These are phyloP conservation scores for Fusarium piperis DNA, from an alignment of 2,329 filamentous ascomycete genomes.

Conservation along the genomic window DNA sequence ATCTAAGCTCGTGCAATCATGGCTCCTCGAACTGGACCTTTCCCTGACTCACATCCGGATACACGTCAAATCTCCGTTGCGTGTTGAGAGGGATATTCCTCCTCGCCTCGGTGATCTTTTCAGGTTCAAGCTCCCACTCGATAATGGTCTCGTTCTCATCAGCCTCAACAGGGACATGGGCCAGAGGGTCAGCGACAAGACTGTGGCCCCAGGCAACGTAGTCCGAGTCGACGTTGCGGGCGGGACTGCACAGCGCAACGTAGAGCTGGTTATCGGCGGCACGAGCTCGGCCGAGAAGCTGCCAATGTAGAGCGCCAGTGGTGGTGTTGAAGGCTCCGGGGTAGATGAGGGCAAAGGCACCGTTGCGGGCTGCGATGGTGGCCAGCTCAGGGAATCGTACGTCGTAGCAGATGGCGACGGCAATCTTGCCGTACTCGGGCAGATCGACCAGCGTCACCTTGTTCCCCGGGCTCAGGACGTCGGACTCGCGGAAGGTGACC, in stretches of 20 bases:
- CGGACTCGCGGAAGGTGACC: conserved; percentile 90
- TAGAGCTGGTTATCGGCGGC: conserved; percentile 96
- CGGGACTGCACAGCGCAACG: conserved; percentile 91
- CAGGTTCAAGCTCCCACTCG: conserved; percentile 74
- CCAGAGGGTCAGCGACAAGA: conserved; percentile 88
- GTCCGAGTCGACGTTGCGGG: conserved; percentile 76
- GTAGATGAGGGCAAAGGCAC: conserved; percentile 89
- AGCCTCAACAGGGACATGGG: conserved; percentile 80
- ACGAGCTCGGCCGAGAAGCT: conserved; percentile 80
- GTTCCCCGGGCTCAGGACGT: conserved; percentile 87
- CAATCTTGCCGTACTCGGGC: conserved; percentile 88
- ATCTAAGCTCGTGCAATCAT: conserved; percentile 19
- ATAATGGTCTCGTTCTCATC: conserved; percentile 82
- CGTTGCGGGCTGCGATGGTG: conserved; percentile 84
- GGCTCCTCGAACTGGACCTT: conserved; percentile 52
- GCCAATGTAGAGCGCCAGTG: conserved; percentile 93
- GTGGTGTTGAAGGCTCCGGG: conserved; percentile 98
- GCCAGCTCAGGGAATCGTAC: conserved; percentile 95
- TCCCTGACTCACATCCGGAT: conserved; percentile 84
- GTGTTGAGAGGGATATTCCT: conserved; percentile 84
- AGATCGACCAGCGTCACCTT: conserved; percentile 86
- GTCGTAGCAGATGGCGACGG: conserved; percentile 96
- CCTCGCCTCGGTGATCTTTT: conserved; percentile 77
- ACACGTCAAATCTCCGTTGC: conserved; percentile 94
- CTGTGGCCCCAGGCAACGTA: conserved; percentile 96